Conservation (phyloP, 192 early-diverging fungal species). For the Umbelopsis vinacea region DNA sequence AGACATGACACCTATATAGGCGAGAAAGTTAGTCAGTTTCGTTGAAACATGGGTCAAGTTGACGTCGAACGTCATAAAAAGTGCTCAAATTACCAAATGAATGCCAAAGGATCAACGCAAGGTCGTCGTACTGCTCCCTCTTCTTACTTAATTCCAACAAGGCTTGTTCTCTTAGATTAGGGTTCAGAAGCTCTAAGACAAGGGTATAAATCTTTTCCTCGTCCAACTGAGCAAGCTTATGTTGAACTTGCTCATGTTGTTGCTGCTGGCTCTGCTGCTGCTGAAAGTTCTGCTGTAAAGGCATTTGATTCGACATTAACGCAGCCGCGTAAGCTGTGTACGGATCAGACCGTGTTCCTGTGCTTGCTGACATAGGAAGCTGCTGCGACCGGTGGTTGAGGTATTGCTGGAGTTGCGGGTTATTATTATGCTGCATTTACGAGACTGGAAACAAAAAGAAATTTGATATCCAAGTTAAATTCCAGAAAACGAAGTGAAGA, state of each 20-base stretch:
- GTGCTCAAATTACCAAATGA: slow-evolving; percentile 70
- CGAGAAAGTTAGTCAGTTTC: background rate
- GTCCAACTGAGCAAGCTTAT: slow-evolving; percentile 54
- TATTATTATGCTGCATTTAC: slow-evolving; percentile 32
- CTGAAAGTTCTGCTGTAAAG: slow-evolving; percentile 32
- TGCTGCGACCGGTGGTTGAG: slow-evolving; percentile 46
- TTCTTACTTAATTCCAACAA: slow-evolving; percentile 92
- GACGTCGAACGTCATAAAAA: no score
- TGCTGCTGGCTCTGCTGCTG: slow-evolving; percentile 39
- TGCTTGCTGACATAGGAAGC: slow-evolving; percentile 21
- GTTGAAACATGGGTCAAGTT: background rate
- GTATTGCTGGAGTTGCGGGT: slow-evolving; percentile 54
- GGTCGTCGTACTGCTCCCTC: slow-evolving; percentile 92
- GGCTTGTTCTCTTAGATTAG: slow-evolving; percentile 81
- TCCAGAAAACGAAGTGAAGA: background rate
- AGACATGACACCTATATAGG: slow-evolving; percentile 80
- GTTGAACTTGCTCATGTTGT: slow-evolving; percentile 47
- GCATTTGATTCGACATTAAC: slow-evolving; percentile 32
- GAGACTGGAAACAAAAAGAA: background rate
- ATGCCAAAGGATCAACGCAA: slow-evolving; percentile 98
- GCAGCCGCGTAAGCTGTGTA: slow-evolving; percentile 31
- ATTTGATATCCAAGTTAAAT: slow-evolving; percentile 1
- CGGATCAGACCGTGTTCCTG: slow-evolving; percentile 35
- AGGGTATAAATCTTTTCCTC: slow-evolving; percentile 90
- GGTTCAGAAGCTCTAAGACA: slow-evolving; percentile 85